Conservation (phyloP, 179 eudicot genomes). For the Corrigiola litoralis region DNA sequence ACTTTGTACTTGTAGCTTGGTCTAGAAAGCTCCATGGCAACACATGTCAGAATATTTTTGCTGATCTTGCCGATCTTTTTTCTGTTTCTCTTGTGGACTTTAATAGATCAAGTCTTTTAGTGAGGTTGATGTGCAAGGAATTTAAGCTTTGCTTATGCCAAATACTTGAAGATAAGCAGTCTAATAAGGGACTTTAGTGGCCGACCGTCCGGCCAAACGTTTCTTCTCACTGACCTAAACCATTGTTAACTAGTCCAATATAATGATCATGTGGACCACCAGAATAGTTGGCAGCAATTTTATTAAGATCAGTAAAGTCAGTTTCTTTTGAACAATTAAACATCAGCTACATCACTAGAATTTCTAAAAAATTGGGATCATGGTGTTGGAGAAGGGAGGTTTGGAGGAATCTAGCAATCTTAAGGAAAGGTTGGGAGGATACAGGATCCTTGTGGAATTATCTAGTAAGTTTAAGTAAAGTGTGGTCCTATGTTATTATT, state of each 20-base stretch:
- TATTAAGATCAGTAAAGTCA: background rate
- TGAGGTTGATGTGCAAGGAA: background rate
- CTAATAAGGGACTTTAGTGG: background rate
- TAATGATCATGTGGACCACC: slow-evolving; percentile 7
- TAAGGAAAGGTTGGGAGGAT: background rate
- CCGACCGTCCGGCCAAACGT: slow-evolving; percentile 23
- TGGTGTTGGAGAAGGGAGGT: background rate
- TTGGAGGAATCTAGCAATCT: background rate
- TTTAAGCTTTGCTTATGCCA: slow-evolving; percentile 4
- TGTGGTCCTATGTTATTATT: background rate
- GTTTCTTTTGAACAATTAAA: background rate
- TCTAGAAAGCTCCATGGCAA: background rate
- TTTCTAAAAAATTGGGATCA: slow-evolving; percentile 8
- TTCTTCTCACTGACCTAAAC: background rate
- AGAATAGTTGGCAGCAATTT: background rate
- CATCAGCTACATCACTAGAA: slow-evolving; percentile 4
- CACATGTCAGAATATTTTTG: background rate
- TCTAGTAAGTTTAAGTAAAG: background rate
- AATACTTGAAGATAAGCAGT: slow-evolving; percentile 4
- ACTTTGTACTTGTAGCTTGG: background rate
- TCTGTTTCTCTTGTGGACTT: background rate
- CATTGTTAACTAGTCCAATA: slow-evolving; percentile 8
- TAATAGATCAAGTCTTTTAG: slow-evolving; percentile 6
- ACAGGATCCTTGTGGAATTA: background rate
- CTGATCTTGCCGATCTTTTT: background rate